Conservation (phyloP, 345 rosid species). For the Eucalyptus regnans region DNA sequence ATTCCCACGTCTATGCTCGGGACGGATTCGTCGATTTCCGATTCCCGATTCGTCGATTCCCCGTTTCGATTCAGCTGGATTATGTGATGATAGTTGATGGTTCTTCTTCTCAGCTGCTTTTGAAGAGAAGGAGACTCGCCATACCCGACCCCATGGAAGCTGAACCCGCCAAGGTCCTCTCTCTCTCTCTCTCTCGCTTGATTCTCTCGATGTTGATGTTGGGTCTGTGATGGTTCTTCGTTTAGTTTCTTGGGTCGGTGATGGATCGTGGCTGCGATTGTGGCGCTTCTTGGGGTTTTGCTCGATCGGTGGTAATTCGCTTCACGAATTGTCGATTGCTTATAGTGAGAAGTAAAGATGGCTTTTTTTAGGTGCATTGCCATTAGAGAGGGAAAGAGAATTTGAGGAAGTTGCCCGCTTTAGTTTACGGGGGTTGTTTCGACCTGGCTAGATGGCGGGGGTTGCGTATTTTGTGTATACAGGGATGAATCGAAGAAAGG, state of each 20-base stretch:
- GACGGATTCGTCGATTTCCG: neutral
- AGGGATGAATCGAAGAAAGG: neutral
- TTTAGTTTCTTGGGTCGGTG: neutral
- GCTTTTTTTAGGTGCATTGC: neutral
- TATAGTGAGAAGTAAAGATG: neutral
- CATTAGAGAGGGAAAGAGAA: neutral
- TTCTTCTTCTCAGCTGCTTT: constrained; percentile 20
- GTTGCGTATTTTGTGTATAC: neutral
- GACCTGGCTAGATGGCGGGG: neutral
- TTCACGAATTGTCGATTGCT: neutral
- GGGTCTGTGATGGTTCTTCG: neutral
- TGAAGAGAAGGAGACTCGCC: constrained; percentile 66
- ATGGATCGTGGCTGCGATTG: neutral
- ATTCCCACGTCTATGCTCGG: neutral
- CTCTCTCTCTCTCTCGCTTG: neutral
- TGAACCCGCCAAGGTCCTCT: constrained; percentile 50
- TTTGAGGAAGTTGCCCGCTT: neutral
- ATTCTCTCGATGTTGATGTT: neutral
- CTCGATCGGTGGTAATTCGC: neutral
- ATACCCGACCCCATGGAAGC: constrained; percentile 55
- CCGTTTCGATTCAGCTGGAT: neutral
- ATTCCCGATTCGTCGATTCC: neutral
- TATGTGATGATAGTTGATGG: constrained; percentile 43
- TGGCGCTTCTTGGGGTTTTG: neutral
- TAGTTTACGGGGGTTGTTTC: neutral